Percentiles rank a stretch among this genome's conserved stretches.
phyloP scores from a whole-genome alignment of 352 stramenopile genomes.

The Phytophthora cajani region DNA sequence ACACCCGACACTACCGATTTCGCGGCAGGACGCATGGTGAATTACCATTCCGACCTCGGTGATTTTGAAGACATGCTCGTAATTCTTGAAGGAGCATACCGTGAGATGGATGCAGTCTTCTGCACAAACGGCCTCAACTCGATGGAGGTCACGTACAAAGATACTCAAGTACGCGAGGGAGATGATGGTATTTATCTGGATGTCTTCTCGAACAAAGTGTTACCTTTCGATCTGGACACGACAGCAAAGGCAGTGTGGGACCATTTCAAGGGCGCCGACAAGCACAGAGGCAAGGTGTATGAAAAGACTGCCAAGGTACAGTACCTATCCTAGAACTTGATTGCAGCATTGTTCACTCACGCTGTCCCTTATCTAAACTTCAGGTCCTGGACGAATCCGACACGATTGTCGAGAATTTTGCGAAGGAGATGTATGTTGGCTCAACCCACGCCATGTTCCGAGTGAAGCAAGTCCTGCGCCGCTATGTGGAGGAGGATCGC shows the following conservation, averaged over 20 bases:
- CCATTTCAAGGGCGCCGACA: conserved; percentile 42
- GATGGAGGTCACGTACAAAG: conserved; percentile 38
- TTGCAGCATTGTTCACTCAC: neutral
- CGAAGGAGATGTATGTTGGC: conserved; percentile 45
- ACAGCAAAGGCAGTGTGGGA: conserved; percentile 43
- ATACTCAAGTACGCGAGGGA: conserved; percentile 39
- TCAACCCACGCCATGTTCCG: conserved; percentile 44
- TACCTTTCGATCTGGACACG: conserved; percentile 48
- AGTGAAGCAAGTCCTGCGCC: conserved; percentile 43
- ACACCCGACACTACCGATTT: conserved; percentile 30
- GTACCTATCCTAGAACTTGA: neutral
- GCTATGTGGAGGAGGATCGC: conserved; percentile 42
- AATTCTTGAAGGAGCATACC: conserved; percentile 40
- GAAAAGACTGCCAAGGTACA: conserved; percentile 42
- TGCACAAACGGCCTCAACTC: conserved; percentile 44
- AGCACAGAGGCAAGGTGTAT: conserved; percentile 40
- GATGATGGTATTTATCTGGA: conserved; percentile 43
- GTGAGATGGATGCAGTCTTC: conserved; percentile 44
- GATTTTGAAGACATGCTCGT: conserved; percentile 40
- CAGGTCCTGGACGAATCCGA: conserved; percentile 39
- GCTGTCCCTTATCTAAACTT: conserved; percentile 2
- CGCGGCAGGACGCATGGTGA: conserved; percentile 28
- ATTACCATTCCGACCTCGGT: conserved; percentile 32
- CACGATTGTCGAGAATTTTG: conserved; percentile 54
- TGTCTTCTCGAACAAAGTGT: conserved; percentile 49